Base-by-base conservation (phyloP, 2,329 filamentous ascomycete genomes). In the Teratosphaeria pseudoeucalypti region DNA sequence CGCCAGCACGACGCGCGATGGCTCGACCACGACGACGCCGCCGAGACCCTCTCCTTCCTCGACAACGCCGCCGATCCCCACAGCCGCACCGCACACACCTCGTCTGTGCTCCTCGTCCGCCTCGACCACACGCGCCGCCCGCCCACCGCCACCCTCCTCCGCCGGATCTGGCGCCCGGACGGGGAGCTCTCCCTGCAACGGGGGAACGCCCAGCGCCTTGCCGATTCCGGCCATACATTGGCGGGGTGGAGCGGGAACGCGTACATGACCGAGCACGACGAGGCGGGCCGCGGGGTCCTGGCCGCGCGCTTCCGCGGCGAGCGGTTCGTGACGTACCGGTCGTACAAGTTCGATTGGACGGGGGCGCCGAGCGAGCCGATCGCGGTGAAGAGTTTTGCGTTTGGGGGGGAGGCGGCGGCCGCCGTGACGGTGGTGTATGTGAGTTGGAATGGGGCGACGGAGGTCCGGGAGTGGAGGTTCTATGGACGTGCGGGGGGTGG, bases 1-100 rank as follows among this genome's bases (percentile, higher is more conserved):
- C 68, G 69, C 32, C 74, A 75, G 59, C 74, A 76, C 39, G 68
- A 74, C 27, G 59, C 56, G 2, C 55, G 23, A 14, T 53, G 52
- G 52, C 34, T 23, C 19, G 34, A 23, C 52, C 27, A 6, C 39
- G 39, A 57, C 19, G 47, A 26, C 3, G 39, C 34, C 14, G 34
- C 37, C 2, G 61, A 63, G 29, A 39, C 54, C 10, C 60, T 63
- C 2, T 61, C 61, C 1, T 52, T 63, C 57, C 58, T 63, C 53
- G 57, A 61, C 37, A 63, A 59, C 16, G 52, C 23, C 5, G 52
- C 16, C 12, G 19, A 23, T 23, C 52, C 52, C 5, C 1, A 53
- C 12, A 23, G 19, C 19, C 12, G 29, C 1, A 53, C 52, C 5
- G 23, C 52, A 2, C 23, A 32, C 19, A 53, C 16, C 14, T 53